Percentiles rank a stretch among this genome's conserved stretches.
Evolutionary conservation across 305 asterid genomes (phyloP).

Genomic region (Withania somnifera): DNA sequence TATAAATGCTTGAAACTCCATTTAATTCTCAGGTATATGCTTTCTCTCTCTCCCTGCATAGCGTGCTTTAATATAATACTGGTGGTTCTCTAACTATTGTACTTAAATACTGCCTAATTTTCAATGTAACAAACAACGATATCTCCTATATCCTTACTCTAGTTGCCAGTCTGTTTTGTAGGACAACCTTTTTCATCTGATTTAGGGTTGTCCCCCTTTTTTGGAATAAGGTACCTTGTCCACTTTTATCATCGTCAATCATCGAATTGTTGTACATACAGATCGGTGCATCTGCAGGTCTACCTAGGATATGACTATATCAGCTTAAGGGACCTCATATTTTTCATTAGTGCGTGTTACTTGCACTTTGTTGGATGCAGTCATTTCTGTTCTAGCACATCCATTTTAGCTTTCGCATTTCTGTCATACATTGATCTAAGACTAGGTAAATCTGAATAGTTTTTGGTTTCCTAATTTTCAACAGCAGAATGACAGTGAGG

Average conservation of each 20-base stretch:
- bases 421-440: neutral
- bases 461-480: conserved; percentile 5
- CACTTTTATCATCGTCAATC: neutral
- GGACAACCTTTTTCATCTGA: neutral
- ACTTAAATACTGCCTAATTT: neutral
- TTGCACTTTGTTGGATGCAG: neutral
- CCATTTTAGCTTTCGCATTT: neutral
- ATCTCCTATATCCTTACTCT: neutral
- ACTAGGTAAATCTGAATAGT: neutral
- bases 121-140: neutral
- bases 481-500: conserved; percentile 46
- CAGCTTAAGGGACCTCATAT: neutral
- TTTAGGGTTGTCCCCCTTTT: neutral
- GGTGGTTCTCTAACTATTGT: neutral
- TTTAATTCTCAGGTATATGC: neutral
- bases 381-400: neutral
- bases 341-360: neutral
- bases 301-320: neutral
- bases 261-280: neutral
- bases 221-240: neutral
- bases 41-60: neutral
- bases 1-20: neutral
- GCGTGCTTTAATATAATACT: neutral
- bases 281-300: neutral
- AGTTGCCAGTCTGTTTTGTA: neutral